Evolutionary conservation across 352 stramenopile species (phyloP), one percentile per base, ranked within the genome.

Genomic region (Saprolegnia diclina): DNA sequence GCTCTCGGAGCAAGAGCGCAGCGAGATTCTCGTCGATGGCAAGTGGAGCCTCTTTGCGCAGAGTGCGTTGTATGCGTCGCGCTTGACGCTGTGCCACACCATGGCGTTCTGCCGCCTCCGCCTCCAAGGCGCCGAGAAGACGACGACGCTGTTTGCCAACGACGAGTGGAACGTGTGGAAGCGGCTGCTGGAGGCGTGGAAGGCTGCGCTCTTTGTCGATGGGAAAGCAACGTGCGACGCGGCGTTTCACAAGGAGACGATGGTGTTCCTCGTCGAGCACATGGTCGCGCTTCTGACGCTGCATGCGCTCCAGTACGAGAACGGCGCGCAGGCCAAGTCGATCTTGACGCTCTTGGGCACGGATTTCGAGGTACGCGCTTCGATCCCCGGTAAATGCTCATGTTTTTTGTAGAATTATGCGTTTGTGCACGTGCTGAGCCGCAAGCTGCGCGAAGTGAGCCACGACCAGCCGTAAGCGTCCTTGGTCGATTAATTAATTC

Each of bases 71-170:
- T 89, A 92, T 65, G 81, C 83, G 35, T 88, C 83, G 40, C 79
- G 84, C 35, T 88, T 94, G 83, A 86, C 92, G 11, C 29, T 92
- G 59, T 92, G 83, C 72, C 91, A 92, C 68, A 72, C 83, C 14
- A 77, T 79, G 2, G 83, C 86, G 46, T 91, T 88, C 69, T 94
- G 86, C 63, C 72, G 77, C 13, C 88, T 67, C n/a, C 82, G 82
- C 22, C 89, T 91, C 81, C 82, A 71, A 21, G 72, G 72, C 44
- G 89, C 90, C 40, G 75, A 80, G 7, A 77, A 79, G 4, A 75
- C 87, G 44, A 78, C 78, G 21, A 77, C 77, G 21, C 74, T 90
- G 9, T 79, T 86, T 56, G 73, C 76, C 3, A 19, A 53, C 4
- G 35, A 66, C 21, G 57, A 54, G 14, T 66, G 57, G 57, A 40